Conservation (phyloP, 1,139 yeast species). For the Pichia sp. region DNA sequence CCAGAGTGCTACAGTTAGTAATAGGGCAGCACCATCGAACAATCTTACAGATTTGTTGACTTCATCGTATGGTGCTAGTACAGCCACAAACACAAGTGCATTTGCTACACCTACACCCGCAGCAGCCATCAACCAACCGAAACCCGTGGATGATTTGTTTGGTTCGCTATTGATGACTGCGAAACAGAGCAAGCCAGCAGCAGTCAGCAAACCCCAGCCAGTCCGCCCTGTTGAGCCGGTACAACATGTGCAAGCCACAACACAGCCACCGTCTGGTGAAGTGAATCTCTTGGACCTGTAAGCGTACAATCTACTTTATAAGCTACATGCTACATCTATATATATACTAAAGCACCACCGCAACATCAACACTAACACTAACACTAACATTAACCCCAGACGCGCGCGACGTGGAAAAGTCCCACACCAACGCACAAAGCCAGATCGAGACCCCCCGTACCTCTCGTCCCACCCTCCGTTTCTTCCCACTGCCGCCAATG, state of each 20-base stretch:
- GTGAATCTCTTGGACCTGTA: neutral
- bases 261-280: neutral
- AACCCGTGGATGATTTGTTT: neutral
- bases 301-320: neutral
- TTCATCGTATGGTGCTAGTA: constrained; percentile 16
- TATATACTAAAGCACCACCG: too few species aligned
- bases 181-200: neutral
- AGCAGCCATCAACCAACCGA: neutral
- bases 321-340: too few species aligned
- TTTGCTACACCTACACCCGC: neutral
- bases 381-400: too few species aligned
- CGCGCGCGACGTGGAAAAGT: too few species aligned
- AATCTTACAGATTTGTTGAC: constrained; percentile 30
- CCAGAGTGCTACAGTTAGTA: constrained; percentile 46
- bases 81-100: neutral
- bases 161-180: neutral
- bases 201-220: neutral
- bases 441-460: too few species aligned
- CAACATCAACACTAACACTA: too few species aligned
- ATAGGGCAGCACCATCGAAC: neutral
- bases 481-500: neutral
- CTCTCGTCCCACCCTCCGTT: neutral
- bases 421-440: too few species aligned
- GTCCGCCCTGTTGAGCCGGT: neutral
- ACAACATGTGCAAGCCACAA: neutral